Evolutionary conservation across 2,329 filamentous ascomycete genomes (phyloP), one percentile per base, ranked within the genome.

Genomic region (Aureobasidium zeae): DNA sequence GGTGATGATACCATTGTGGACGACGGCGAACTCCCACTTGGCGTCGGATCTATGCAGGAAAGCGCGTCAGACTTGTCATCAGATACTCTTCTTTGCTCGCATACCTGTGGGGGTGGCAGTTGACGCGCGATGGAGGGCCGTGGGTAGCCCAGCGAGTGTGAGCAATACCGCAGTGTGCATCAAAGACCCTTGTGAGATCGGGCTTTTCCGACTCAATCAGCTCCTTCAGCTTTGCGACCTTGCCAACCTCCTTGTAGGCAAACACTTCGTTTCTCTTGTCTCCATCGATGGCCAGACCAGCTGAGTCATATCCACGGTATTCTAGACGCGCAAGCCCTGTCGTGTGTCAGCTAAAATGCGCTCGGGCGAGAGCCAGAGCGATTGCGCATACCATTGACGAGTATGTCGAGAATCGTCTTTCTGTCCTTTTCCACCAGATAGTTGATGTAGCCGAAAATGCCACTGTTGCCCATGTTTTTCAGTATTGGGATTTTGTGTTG

Each of bases 1-100:
- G 73, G 91, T 98, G 70, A 98, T 98, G 76, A 98, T 98, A 63
- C 91, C 91, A 70, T 98, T 98, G 82, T 98, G 91, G 49, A 96
- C 91, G 57, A 98, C 81, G 53, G 86, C 77, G 67, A 98, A 98
- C 70, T 98, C 84, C 87, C 89, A 98, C 59, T 72, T 85, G 57
- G 83, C 79, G 66, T 98, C 91, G 53, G 89, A 96, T 68, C 88
- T 93, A 37, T 3, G 16, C 5, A n/a, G 4, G 15, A 25, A 12
- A 20, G n/a, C 16, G 34, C 21, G 31, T 46, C 30, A 46, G 42
- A 35, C 29, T 16, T 25, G n/a, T 15, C 4, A 29, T 24, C 21
- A 31, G 44, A 22, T 22, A 38, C 35, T 43, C 35, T 35, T 45
- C 35, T 31, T 22, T 37, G n/a, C 29, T 37, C 9, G 25, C 77